phyloP scores from a whole-genome alignment of 2,329 filamentous ascomycete species.

The Fusarium denticulatum region DNA sequence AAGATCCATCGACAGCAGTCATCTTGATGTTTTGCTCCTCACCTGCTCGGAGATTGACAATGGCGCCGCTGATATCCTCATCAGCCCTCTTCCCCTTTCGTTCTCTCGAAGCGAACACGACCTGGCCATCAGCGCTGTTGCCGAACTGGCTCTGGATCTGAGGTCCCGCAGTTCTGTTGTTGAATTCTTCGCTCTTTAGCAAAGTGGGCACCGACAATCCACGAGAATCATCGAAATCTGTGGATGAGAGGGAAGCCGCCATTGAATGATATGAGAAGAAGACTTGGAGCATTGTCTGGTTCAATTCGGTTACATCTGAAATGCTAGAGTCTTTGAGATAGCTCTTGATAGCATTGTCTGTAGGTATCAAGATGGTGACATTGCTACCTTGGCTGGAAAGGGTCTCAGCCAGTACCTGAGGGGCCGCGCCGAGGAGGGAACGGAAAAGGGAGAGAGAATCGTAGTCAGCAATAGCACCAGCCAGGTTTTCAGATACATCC shows the following conservation, averaged over 20 bases:
- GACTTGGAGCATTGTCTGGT: background rate
- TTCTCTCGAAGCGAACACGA: constrained; percentile 18
- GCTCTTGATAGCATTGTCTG: constrained; percentile 25
- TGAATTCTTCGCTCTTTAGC: constrained; percentile 11
- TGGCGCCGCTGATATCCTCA: background rate
- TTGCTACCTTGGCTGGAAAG: constrained; percentile 13
- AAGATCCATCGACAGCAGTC: constrained; percentile 34
- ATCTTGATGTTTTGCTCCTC: constrained; percentile 33
- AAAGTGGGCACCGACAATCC: constrained; percentile 29
- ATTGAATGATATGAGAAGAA: constrained; percentile 37
- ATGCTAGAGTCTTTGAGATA: constrained; percentile 19
- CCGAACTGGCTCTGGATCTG: constrained; percentile 22
- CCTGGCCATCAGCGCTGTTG: constrained; percentile 20
- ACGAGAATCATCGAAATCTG: constrained; percentile 8
- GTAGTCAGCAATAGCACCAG: constrained; percentile 15
- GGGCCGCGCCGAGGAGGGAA: background rate
- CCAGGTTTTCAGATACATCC: constrained; percentile 13
- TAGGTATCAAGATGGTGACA: constrained; percentile 36
- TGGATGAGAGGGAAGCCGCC: constrained; percentile 4
- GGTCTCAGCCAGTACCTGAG: background rate
- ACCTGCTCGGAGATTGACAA: constrained; percentile 22
- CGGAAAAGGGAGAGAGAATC: constrained; percentile 29
- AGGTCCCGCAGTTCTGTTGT: constrained; percentile 31
- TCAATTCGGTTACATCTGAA: constrained; percentile 6
- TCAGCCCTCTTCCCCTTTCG: background rate